These are phyloP conservation scores for Cercospora berteroae DNA, from an alignment of 2,329 filamentous ascomycete species.

Conservation along the genomic window DNA sequence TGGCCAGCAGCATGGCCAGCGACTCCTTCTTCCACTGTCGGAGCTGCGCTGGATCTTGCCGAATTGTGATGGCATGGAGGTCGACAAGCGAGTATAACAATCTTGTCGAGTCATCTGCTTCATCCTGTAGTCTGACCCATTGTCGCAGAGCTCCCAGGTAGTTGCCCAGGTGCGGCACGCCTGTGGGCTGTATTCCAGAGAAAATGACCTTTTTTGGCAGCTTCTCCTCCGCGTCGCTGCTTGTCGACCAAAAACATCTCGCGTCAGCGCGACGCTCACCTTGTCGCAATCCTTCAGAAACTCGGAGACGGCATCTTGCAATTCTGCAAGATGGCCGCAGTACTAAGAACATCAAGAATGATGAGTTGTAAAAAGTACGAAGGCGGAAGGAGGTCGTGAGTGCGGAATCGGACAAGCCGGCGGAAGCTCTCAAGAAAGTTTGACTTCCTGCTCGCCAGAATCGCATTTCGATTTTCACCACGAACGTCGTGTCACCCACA, in stretches of 20 bases:
- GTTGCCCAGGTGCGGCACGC: constrained; percentile 90
- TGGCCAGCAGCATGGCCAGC: constrained; percentile 75
- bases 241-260: constrained; percentile 5
- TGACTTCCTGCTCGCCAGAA: background rate
- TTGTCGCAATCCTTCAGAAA: background rate
- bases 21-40: constrained; percentile 67
- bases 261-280: background rate
- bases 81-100: constrained; percentile 88
- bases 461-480: background rate
- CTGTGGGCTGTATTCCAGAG: constrained; percentile 96
- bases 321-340: background rate
- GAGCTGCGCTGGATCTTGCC: constrained; percentile 63
- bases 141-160: constrained; percentile 85
- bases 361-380: background rate
- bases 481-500: background rate
- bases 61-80: constrained; percentile 84
- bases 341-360: constrained; percentile 1
- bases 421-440: constrained; percentile 6
- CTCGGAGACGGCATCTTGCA: background rate
- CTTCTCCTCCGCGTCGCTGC: constrained; percentile 6
- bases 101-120: constrained; percentile 55
- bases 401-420: constrained; percentile 5
- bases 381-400: background rate
- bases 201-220: constrained; percentile 62
- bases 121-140: constrained; percentile 79